Conservation (phyloP, 2,329 filamentous ascomycete genomes). For the Alternaria metachromatica region DNA sequence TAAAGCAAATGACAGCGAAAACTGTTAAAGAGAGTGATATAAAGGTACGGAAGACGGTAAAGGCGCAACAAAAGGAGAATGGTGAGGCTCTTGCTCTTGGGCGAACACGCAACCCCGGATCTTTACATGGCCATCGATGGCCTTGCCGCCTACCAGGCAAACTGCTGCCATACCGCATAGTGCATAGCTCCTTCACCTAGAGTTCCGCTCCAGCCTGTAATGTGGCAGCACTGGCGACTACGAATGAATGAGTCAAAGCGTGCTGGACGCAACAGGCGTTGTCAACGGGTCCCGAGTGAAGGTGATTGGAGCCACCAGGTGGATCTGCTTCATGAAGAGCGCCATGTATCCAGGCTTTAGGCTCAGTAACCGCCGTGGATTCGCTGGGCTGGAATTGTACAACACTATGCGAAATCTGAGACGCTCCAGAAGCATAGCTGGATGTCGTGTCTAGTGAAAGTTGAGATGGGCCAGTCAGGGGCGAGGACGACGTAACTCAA, state of each 20-base stretch:
- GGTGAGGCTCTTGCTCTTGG: slow-evolving; percentile 26
- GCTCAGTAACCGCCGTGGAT: slow-evolving; percentile 47
- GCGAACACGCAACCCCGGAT: slow-evolving; percentile 37
- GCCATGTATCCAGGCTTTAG: slow-evolving; percentile 39
- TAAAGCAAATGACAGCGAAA: slow-evolving; percentile 11
- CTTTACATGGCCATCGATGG: slow-evolving; percentile 25
- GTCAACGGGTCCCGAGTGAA: slow-evolving; percentile 23
- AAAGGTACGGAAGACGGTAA: slow-evolving; percentile 18
- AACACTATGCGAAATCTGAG: slow-evolving; percentile 44
- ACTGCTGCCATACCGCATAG: slow-evolving; percentile 33
- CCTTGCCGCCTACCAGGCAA: slow-evolving; percentile 27
- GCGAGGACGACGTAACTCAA: slow-evolving; percentile 23
- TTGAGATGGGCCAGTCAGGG: slow-evolving; percentile 37
- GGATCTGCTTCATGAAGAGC: slow-evolving; percentile 39
- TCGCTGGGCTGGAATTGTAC: slow-evolving; percentile 44
- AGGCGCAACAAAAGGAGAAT: slow-evolving; percentile 21
- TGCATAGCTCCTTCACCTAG: slow-evolving; percentile 33
- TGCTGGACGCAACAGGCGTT: slow-evolving; percentile 33
- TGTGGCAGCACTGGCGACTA: slow-evolving; percentile 36
- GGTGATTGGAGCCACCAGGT: slow-evolving; percentile 44
- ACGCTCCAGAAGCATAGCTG: slow-evolving; percentile 41
- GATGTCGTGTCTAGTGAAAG: slow-evolving; percentile 38
- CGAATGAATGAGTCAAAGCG: slow-evolving; percentile 31
- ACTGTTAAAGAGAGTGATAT: slow-evolving; percentile 9
- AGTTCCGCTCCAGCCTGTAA: slow-evolving; percentile 23